phyloP scores from a whole-genome alignment of 169 alveolate species.

The Eimeria maxima region DNA sequence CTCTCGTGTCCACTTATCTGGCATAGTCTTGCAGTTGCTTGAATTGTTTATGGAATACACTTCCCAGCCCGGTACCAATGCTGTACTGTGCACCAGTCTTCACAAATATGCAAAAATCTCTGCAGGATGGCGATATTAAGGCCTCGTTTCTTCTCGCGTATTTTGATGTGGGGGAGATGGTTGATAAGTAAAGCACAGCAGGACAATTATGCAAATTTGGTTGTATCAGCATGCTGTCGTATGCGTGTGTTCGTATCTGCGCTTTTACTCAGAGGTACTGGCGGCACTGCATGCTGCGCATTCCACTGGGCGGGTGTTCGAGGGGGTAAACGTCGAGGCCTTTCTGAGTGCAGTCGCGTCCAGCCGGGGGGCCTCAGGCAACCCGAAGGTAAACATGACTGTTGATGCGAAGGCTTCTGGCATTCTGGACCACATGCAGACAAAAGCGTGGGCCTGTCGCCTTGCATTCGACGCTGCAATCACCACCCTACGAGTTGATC shows the following conservation, averaged over 20 bases:
- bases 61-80: background rate
- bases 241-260: background rate
- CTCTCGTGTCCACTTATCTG: background rate
- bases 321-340: conserved; percentile 89
- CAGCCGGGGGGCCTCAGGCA: background rate
- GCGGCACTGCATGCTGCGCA: conserved; percentile 91
- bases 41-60: background rate
- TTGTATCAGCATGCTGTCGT: background rate
- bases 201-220: background rate
- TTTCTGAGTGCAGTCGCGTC: conserved; percentile 15
- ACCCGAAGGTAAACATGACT: conserved; percentile 18
- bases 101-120: background rate
- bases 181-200: background rate
- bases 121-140: background rate
- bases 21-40: background rate
- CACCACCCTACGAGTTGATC: conserved; percentile 98
- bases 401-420: conserved; percentile 76
- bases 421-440: conserved; percentile 96
- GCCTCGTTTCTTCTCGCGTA: background rate
- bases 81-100: background rate
- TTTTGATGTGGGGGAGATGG: background rate
- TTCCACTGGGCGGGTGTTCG: conserved; percentile 86
- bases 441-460: conserved; percentile 97
- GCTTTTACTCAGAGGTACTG: conserved; percentile 85
- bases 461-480: conserved; percentile 98